Evolutionary conservation across 352 stramenopile genomes (phyloP).

Genomic region (Globisporangium iwayamae): DNA sequence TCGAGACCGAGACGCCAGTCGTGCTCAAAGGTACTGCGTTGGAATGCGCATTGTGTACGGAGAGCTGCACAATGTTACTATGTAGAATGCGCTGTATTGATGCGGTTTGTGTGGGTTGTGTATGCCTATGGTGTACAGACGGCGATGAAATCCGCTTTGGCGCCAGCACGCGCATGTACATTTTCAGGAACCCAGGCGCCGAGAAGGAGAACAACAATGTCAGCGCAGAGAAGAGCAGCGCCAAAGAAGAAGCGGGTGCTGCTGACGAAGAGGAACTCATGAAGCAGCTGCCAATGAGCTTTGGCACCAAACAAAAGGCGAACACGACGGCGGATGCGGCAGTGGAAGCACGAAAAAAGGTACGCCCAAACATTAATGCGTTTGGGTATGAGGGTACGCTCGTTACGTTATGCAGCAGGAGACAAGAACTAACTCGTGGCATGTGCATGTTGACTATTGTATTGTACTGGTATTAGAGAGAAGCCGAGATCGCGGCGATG

Average conservation of each 20-base stretch:
- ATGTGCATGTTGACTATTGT: no score
- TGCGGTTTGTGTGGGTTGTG: not conserved
- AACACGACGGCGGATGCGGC: not conserved
- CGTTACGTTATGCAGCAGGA: not conserved
- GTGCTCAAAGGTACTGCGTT: conserved; percentile 29
- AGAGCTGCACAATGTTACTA: not conserved
- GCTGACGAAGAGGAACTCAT: conserved; percentile 21
- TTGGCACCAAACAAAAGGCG: conserved; percentile 31
- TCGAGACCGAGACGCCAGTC: conserved; percentile 42
- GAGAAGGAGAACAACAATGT: conserved; percentile 7
- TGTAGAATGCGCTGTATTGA: not conserved
- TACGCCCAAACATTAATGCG: conserved; percentile 9
- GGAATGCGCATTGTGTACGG: not conserved
- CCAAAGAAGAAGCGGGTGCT: conserved; percentile 11
- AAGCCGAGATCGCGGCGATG: conserved; percentile 69
- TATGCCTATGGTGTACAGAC: conserved; percentile 15
- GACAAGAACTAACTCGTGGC: not conserved
- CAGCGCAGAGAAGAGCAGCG: not conserved
- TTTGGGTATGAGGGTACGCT: not conserved
- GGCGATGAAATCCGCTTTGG: conserved; percentile 60
- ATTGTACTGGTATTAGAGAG: conserved; percentile 23
- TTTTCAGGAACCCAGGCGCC: conserved; percentile 31
- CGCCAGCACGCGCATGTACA: conserved; percentile 56
- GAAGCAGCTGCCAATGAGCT: conserved; percentile 45
- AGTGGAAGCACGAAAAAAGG: conserved; percentile 33